Percentiles rank a stretch among this genome's conserved stretches.
These are phyloP conservation scores for Vitis riparia DNA, from an alignment of 164 flowering plant species.

Conservation along the genomic window DNA sequence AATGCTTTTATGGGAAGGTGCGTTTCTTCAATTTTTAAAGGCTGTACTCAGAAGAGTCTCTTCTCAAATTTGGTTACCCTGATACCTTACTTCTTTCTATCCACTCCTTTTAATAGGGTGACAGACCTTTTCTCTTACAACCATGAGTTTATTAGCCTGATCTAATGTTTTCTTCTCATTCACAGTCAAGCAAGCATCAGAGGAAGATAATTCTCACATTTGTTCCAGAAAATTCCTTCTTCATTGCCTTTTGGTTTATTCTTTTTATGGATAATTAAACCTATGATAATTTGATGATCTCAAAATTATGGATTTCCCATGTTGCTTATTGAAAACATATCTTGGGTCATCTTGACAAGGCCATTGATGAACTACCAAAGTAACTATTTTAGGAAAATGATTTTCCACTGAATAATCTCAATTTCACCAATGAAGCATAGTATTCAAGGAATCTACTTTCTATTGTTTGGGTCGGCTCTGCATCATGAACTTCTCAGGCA, in stretches of 20 bases:
- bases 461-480: neutral
- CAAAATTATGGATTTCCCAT: neutral
- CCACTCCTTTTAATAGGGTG: neutral
- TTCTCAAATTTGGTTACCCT: too few species aligned
- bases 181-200: neutral
- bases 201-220: neutral
- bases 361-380: neutral
- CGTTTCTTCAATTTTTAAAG: too few species aligned
- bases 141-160: neutral
- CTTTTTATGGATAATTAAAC: neutral
- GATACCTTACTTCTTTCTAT: too few species aligned
- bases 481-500: neutral
- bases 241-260: slow-evolving; percentile 1
- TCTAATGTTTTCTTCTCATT: neutral
- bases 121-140: neutral
- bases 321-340: neutral
- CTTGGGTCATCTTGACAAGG: neutral
- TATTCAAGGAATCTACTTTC: neutral
- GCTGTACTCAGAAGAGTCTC: too few species aligned
- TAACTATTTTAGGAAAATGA: neutral
- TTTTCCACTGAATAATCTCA: neutral
- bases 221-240: neutral
- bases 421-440: neutral
- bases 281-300: neutral
- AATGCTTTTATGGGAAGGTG: neutral